Conservation (phyloP, 768 basidiomycete genomes). For the Tubosaeta sp. region DNA sequence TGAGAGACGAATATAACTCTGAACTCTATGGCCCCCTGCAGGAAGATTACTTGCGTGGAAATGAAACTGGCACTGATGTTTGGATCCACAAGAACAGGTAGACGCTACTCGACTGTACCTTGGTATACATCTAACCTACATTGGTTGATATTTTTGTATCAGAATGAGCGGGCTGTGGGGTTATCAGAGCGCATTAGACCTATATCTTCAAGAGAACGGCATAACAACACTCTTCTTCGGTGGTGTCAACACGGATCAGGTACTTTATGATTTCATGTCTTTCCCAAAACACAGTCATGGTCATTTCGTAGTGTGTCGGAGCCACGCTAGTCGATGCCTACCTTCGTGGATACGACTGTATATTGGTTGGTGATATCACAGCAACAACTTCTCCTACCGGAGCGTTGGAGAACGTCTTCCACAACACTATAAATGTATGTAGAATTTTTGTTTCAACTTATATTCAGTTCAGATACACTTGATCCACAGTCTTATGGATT, state of each 20-base stretch:
- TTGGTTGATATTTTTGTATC: background rate
- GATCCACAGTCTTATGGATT: slow-evolving; percentile 47
- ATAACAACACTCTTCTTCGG: slow-evolving; percentile 58
- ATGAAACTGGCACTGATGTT: slow-evolving; percentile 53
- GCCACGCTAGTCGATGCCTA: slow-evolving; percentile 64
- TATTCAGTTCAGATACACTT: background rate
- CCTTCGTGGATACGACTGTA: slow-evolving; percentile 60
- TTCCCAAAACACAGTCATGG: background rate
- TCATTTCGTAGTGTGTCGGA: slow-evolving; percentile 47
- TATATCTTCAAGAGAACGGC: slow-evolving; percentile 60
- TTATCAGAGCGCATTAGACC: slow-evolving; percentile 55
- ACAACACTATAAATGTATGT: slow-evolving; percentile 54
- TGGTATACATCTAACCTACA: background rate
- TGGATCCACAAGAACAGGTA: slow-evolving; percentile 74
- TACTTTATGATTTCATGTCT: slow-evolving; percentile 15
- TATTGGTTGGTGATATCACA: slow-evolving; percentile 52
- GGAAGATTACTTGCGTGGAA: slow-evolving; percentile 47
- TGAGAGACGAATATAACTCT: slow-evolving; percentile 56
- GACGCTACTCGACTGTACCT: background rate
- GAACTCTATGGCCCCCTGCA: slow-evolving; percentile 64
- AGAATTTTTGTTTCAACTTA: background rate
- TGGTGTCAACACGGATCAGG: slow-evolving; percentile 68
- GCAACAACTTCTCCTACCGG: slow-evolving; percentile 62
- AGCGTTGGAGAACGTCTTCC: slow-evolving; percentile 52
- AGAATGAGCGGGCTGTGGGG: slow-evolving; percentile 70